These are phyloP conservation scores for Mortierella sp. DNA, from an alignment of 371 early-diverging fungal species.

Conservation along the genomic window DNA sequence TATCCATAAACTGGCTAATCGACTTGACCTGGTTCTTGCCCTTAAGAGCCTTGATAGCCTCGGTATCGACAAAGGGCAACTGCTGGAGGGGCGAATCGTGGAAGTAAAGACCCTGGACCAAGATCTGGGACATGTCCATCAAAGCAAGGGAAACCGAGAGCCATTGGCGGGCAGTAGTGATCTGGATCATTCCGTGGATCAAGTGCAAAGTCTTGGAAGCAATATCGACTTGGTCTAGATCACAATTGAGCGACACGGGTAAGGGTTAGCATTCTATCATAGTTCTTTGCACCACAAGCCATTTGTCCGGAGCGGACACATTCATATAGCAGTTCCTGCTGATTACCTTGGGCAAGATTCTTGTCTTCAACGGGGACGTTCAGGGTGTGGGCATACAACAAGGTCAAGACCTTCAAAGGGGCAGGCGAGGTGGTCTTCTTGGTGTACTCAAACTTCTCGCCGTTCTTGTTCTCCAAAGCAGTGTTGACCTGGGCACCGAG, in stretches of 20 bases:
- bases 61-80: conserved; percentile 79
- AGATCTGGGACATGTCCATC: conserved; percentile 84
- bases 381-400: conserved; percentile 90
- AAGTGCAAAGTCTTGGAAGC: conserved; percentile 80
- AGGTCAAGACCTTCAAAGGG: conserved; percentile 80
- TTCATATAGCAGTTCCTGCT: neutral
- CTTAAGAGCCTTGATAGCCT: conserved; percentile 58
- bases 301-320: neutral
- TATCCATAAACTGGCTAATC: conserved; percentile 74
- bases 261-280: neutral
- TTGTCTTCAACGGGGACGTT: conserved; percentile 74
- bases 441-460: conserved; percentile 69
- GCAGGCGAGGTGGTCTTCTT: conserved; percentile 62
- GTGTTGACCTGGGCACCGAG: conserved; percentile 69
- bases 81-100: conserved; percentile 86
- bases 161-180: conserved; percentile 90
- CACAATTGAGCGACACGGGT: neutral
- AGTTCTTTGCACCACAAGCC: too few species aligned
- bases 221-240: conserved; percentile 79
- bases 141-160: conserved; percentile 68
- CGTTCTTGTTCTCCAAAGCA: conserved; percentile 71
- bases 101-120: conserved; percentile 86
- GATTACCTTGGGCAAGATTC: conserved; percentile 65
- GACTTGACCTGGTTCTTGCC: conserved; percentile 65
- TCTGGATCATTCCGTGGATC: conserved; percentile 88